A percentile compares a stretch with the other conserved stretches of the same genome.
phyloP scores from a whole-genome alignment of 1,284 basidiomycete species.

The Trichosporon coremiiforme region DNA sequence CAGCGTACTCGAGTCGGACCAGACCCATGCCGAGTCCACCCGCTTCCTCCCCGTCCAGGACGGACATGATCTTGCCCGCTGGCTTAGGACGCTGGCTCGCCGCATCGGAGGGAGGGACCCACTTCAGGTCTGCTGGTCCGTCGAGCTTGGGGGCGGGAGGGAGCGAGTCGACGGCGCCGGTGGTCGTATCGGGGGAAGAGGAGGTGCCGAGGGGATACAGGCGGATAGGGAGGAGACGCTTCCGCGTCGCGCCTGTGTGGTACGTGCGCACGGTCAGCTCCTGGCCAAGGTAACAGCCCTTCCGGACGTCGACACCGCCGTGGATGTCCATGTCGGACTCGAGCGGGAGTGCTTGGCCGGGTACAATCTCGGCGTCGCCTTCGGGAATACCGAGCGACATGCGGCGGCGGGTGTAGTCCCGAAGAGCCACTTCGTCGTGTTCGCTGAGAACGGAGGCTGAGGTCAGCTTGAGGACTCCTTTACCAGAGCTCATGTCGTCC shows the following conservation, averaged over 20 bases:
- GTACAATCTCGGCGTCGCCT: slow-evolving; percentile 74
- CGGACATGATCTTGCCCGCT: slow-evolving; percentile 50
- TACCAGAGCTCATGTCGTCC: too few relatives aligned
- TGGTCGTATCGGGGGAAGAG: background rate
- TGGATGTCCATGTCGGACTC: slow-evolving; percentile 93
- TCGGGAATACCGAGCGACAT: slow-evolving; percentile 85
- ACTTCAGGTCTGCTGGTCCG: slow-evolving; percentile 40
- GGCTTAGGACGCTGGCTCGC: slow-evolving; percentile 46
- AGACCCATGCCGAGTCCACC: slow-evolving; percentile 49
- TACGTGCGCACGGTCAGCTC: slow-evolving; percentile 96
- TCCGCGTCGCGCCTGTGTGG: slow-evolving; percentile 88
- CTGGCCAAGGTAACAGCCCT: slow-evolving; percentile 98
- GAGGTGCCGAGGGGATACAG: slow-evolving; percentile 27
- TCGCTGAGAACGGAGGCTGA: slow-evolving; percentile 34
- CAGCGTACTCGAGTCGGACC: slow-evolving; percentile 53
- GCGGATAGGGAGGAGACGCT: slow-evolving; percentile 81
- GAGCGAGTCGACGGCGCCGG: background rate
- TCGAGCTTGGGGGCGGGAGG: background rate
- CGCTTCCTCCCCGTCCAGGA: slow-evolving; percentile 26
- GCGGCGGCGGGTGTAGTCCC: slow-evolving; percentile 54
- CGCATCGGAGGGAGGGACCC: slow-evolving; percentile 40
- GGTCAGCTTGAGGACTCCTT: slow-evolving; percentile 10
- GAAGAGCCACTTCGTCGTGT: slow-evolving; percentile 32
- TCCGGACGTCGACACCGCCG: slow-evolving; percentile 93
- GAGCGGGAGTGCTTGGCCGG: slow-evolving; percentile 80